A percentile compares a stretch with the other conserved stretches of the same genome.
phyloP scores from a whole-genome alignment of 129 eudicot genomes.

The Dittrichia graveolens region DNA sequence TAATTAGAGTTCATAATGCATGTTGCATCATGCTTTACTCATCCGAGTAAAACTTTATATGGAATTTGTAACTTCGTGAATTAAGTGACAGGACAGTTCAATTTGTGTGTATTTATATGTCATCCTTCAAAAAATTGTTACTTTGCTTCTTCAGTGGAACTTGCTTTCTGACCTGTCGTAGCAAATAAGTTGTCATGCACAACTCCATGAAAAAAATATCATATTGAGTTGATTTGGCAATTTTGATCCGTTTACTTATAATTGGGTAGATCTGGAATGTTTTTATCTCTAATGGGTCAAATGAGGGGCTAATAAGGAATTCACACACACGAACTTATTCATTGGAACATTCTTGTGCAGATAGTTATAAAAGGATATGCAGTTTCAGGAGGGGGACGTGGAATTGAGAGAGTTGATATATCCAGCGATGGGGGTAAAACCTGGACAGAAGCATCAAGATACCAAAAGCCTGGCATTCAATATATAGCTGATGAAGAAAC shows the following conservation, averaged over 20 bases:
- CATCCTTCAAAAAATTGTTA: neutral
- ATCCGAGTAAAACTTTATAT: neutral
- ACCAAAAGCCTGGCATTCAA: slow-evolving; percentile 66
- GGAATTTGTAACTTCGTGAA: neutral
- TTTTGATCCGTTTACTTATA: too few relatives aligned
- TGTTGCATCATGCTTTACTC: neutral
- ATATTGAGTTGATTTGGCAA: neutral
- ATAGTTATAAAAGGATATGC: slow-evolving; percentile 89
- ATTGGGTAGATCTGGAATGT: too few relatives aligned
- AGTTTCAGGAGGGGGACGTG: slow-evolving; percentile 98
- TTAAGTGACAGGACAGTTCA: neutral
- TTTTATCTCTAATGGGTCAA: too few relatives aligned
- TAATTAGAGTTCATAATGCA: neutral
- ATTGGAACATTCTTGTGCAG: slow-evolving; percentile 40
- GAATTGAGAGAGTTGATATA: slow-evolving; percentile 95
- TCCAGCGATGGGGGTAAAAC: slow-evolving; percentile 93
- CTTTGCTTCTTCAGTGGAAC: neutral
- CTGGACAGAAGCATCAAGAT: slow-evolving; percentile 87
- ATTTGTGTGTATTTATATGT: neutral
- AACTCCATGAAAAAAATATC: too few relatives aligned
- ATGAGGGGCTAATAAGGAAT: too few relatives aligned
- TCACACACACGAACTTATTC: too few relatives aligned
- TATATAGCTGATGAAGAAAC: slow-evolving; percentile 68
- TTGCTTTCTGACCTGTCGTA: slow-evolving; percentile 1
- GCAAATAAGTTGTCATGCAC: too few relatives aligned